These are phyloP conservation scores for Lecanicillium sp. DNA, from an alignment of 2,329 filamentous ascomycete genomes.

Conservation along the genomic window DNA sequence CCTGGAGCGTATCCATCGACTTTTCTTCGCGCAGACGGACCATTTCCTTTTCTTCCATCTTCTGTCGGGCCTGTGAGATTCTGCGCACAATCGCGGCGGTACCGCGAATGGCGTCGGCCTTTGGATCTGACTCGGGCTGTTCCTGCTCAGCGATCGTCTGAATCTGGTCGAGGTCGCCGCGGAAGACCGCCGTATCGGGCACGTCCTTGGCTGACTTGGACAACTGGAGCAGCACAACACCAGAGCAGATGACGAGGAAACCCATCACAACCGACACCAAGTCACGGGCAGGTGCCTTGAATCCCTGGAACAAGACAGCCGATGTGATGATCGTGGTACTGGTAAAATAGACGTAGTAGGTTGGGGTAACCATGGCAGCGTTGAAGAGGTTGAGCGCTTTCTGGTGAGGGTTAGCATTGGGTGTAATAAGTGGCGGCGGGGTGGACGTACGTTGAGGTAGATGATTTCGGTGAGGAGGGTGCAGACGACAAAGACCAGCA, in stretches of 20 bases:
- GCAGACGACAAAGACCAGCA: conserved; percentile 83
- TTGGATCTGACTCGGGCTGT: conserved; percentile 92
- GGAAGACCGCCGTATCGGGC: conserved; percentile 86
- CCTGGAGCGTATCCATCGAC: conserved; percentile 60
- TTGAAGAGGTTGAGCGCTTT: conserved; percentile 99
- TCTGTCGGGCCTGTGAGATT: conserved; percentile 68
- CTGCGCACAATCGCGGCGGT: conserved; percentile 81
- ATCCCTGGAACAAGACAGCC: conserved; percentile 84
- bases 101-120: conserved; percentile 92
- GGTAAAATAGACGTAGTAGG: conserved; percentile 98
- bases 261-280: conserved; percentile 90
- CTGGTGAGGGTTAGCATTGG: conserved; percentile 46
- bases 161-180: conserved; percentile 88
- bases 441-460: conserved; percentile 85
- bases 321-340: conserved; percentile 93
- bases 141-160: conserved; percentile 92
- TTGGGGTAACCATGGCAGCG: conserved; percentile 91
- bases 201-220: conserved; percentile 98
- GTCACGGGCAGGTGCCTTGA: conserved; percentile 74
- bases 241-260: conserved; percentile 88
- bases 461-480: conserved; percentile 92
- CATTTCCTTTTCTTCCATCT: conserved; percentile 74
- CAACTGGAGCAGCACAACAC: conserved; percentile 88
- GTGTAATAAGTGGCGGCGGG: background rate
- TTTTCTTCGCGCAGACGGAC: conserved; percentile 75